Percentiles rank a stretch among this genome's conserved stretches.
Conservation (phyloP, 2,329 filamentous ascomycete species). For the Epichloe aotearoae region DNA sequence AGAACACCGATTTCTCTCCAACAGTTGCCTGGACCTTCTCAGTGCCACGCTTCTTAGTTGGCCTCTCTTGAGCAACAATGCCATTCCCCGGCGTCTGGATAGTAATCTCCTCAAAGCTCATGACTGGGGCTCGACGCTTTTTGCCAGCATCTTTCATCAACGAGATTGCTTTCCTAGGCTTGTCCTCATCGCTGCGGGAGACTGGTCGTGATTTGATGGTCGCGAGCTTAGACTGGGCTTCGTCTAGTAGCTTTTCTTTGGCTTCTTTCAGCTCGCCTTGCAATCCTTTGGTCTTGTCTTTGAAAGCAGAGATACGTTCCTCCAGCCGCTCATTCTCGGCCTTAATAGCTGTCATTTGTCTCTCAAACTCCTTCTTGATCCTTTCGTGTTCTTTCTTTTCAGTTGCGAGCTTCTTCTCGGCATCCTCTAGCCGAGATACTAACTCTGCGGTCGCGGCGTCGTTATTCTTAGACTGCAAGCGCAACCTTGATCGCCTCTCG, state of each 20-base stretch:
- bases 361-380: slow-evolving; percentile 32
- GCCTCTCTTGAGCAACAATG: slow-evolving; percentile 26
- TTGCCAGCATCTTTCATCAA: slow-evolving; percentile 22
- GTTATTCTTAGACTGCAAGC: slow-evolving; percentile 16
- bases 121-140: slow-evolving; percentile 34
- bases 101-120: slow-evolving; percentile 30
- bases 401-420: slow-evolving; percentile 22
- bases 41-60: slow-evolving; percentile 41
- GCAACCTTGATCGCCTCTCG: slow-evolving; percentile 39
- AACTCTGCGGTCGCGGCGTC: slow-evolving; percentile 31
- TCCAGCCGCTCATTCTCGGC: slow-evolving; percentile 52
- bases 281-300: slow-evolving; percentile 53
- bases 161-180: slow-evolving; percentile 11
- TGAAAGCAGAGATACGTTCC: slow-evolving; percentile 55
- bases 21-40: slow-evolving; percentile 32
- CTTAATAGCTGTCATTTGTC: slow-evolving; percentile 46
- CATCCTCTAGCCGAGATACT: slow-evolving; percentile 21
- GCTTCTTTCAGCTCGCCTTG: slow-evolving; percentile 61
- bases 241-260: slow-evolving; percentile 30
- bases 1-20: slow-evolving; percentile 84
- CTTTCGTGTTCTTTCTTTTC: slow-evolving; percentile 35
- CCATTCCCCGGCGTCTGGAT: slow-evolving; percentile 34
- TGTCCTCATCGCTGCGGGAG: slow-evolving; percentile 9
- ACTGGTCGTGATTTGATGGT: slow-evolving; percentile 4
- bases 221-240: slow-evolving; percentile 11